Evolutionary conservation across 208 protist species (phyloP).

Genomic region (Leishmania aethiopica): DNA sequence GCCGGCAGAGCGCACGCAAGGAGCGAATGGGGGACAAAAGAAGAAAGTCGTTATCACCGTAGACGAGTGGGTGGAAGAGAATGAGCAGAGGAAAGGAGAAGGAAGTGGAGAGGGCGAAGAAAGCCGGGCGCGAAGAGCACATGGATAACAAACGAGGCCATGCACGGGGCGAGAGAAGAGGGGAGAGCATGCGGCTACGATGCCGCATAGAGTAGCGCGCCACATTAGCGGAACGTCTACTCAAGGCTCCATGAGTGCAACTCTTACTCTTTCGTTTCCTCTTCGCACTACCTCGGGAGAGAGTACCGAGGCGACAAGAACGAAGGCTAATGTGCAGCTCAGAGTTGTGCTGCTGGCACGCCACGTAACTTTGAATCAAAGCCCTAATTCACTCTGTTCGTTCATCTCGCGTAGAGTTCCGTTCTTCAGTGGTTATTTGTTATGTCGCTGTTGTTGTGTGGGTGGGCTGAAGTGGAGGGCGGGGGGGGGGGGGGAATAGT

Average conservation of each 20-base stretch:
- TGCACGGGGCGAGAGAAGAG: not conserved
- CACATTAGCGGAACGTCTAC: not conserved
- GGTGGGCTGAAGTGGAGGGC: not conserved
- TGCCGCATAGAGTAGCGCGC: not conserved
- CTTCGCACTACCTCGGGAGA: not conserved
- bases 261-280: not conserved
- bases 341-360: not conserved
- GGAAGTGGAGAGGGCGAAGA: not conserved
- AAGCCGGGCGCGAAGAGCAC: not conserved
- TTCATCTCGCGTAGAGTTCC: not conserved
- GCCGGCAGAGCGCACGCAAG: not conserved
- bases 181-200: not conserved
- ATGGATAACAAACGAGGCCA: not conserved
- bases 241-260: not conserved
- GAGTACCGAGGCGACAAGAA: not conserved
- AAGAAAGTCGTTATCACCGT: not conserved
- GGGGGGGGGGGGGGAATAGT: not conserved
- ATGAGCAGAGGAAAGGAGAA: not conserved
- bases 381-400: not conserved
- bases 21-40: not conserved
- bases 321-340: not conserved
- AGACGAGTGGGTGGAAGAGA: not conserved
- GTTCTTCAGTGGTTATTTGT: not conserved
- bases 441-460: not conserved
- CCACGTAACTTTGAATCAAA: not conserved